Base-by-base conservation (phyloP, 2,329 filamentous ascomycete genomes). In the Talaromyces amestolkiae region DNA sequence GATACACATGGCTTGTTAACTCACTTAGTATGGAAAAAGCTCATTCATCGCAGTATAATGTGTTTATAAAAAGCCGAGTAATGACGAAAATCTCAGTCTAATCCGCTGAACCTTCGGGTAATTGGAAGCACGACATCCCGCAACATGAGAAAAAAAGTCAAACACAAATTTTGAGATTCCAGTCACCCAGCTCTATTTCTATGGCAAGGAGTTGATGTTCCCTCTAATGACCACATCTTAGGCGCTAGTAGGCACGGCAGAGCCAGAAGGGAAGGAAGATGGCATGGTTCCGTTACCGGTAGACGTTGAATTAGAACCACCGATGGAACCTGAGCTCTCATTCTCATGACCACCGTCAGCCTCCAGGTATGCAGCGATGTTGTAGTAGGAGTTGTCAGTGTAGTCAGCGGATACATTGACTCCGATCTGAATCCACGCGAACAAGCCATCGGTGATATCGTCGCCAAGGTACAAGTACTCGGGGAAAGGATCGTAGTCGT, bases 381-480 rank as follows among this genome's bases (percentile, higher is more conserved):
- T 70, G 64, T 72, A 71, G 0, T 47, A 49, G n/a, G 41, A 65
- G 63, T 72, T 71, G 24, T 70, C 68, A 3, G 70, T 71, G 53
- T 71, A 71, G 39, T 73, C 71, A 0, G 76, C 77, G 0, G 77
- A 80, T 17, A 69, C 70, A 67, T 83, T 81, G 67, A 83, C 77
- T 39, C 81, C 81, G 33, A 83, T 78, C 66, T 79, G 77, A 67
- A 84, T 83, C 81, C 81, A 84, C 13, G 79, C 81, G 43, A 83
- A 78, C 31, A 84, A 70, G 19, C 82, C 81, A 66, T 83, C 81
- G 11, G 75, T 70, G 22, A 84, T 72, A 22, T 76, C 73, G 35
- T 85, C 80, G 3, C 84, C 83, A 31, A 86, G 80, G 63, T 84
- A 81, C 49, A 84, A 77, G 67, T 84, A 86, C 71, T 86, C 81